phyloP scores from a whole-genome alignment of 2,329 filamentous ascomycete genomes.

The Dactylellina parvicollis region DNA sequence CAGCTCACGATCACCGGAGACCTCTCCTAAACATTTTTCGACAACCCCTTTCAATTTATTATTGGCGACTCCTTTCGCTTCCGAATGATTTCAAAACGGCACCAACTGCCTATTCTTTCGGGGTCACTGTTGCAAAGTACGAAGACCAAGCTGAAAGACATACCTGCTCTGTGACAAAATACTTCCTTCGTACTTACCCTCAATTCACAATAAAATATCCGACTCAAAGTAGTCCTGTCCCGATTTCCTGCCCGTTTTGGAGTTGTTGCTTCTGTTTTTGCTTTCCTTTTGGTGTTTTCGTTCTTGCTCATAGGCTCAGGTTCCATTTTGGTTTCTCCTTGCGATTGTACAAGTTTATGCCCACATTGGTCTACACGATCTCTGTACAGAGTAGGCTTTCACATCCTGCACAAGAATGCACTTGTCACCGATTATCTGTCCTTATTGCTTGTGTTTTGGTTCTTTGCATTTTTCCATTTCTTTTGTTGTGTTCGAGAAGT shows the following conservation, averaged over 20 bases:
- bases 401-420: not conserved
- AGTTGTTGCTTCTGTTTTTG: not conserved
- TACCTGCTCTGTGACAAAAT: not conserved
- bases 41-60: not conserved
- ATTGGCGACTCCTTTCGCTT: not conserved
- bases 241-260: not conserved
- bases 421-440: too few relatives aligned
- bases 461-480: too few relatives aligned
- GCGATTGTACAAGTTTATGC: conserved; percentile 6
- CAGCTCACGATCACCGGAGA: conserved; percentile 53
- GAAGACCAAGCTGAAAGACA: not conserved
- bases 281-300: conserved; percentile 2
- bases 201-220: too few relatives aligned
- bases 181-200: not conserved
- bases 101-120: not conserved
- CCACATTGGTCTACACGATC: not conserved
- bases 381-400: not conserved
- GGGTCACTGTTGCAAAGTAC: not conserved
- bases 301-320: not conserved
- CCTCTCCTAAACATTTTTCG: not conserved
- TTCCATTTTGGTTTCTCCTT: conserved; percentile 1
- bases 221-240: too few relatives aligned
- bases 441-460: too few relatives aligned
- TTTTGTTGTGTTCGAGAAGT: not conserved
- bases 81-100: not conserved